Base-by-base conservation (phyloP, 2,329 filamentous ascomycete species). In the Alternaria gansuensis region DNA sequence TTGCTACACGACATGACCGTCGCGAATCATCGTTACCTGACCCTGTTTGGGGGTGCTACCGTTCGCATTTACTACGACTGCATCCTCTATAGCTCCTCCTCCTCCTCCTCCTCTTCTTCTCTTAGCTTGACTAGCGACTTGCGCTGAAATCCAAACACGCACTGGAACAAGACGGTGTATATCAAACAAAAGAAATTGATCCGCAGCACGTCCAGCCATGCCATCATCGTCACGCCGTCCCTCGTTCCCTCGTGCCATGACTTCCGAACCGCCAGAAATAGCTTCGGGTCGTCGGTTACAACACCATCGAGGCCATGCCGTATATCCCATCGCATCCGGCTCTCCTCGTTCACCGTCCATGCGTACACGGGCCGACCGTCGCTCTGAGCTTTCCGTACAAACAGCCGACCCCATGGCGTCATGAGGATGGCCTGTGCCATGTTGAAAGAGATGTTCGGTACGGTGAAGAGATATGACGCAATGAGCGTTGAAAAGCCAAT, bases 331-430 rank as follows among this genome's bases (percentile, higher is more conserved):
- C 87, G 84, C 93, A 98, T 97, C 78, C 87, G 85, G 49, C 83
- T 82, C 62, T 86, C 84, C 13, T 90, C 85, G 74, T 98, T 97
- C 50, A 97, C 90, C 0, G 93, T 97, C 94, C 94, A 98, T 0
- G 87, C 85, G 68, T 90, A 88, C 4, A 97, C 80, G 4, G 85
- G 83, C 23, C 90, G 84, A 14, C 82, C 79, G 2, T 81, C 79
- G 46, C 79, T 74, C 60, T 83, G 83, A 26, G 87, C 85, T 54
- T 88, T 84, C 11, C 82, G 81, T 14, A 93, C 77, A 79, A 97
- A 95, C 10, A 80, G 78, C 9, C 76, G 73, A 7, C 93, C 93
- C 34, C 86, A 80, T 0, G 88, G 88, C 1, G 89, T 87, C 57
- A 92, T 84, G 50, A 97, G 83, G 21, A 87, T 79, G 56, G 84